Evolutionary conservation across 805 yeast species (phyloP).

Genomic region (Sugiyamaella valdiviana): DNA sequence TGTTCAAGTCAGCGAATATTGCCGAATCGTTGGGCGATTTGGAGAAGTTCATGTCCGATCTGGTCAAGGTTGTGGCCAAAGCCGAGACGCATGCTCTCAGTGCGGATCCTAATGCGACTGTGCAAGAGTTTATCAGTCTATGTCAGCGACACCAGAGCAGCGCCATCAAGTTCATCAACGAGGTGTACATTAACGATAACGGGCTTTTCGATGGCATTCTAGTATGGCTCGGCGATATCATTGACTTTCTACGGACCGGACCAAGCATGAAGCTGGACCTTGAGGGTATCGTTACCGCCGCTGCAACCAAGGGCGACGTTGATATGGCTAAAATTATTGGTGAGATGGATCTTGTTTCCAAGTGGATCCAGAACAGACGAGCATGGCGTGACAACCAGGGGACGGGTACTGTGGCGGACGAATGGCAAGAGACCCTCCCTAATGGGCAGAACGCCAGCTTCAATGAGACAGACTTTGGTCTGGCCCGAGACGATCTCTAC

Average conservation of each 20-base stretch:
- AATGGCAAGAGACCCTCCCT: slow-evolving; percentile 41
- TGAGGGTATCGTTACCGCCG: slow-evolving; percentile 20
- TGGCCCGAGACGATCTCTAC: slow-evolving; percentile 43
- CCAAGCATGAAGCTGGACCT: slow-evolving; percentile 44
- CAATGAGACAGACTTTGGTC: slow-evolving; percentile 42
- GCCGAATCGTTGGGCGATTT: slow-evolving; percentile 59
- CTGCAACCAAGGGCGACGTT: slow-evolving; percentile 19
- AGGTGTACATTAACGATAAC: slow-evolving; percentile 73
- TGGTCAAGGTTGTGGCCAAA: slow-evolving; percentile 50
- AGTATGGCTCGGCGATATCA: slow-evolving; percentile 64
- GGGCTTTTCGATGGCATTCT: slow-evolving; percentile 67
- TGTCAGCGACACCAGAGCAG: slow-evolving; percentile 67
- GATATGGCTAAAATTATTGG: slow-evolving; percentile 24
- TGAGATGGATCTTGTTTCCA: slow-evolving; percentile 39
- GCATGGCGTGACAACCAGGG: slow-evolving; percentile 25
- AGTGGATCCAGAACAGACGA: slow-evolving; percentile 34
- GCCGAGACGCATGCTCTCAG: slow-evolving; percentile 45
- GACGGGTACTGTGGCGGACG: slow-evolving; percentile 30
- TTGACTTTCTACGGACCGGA: slow-evolving; percentile 58
- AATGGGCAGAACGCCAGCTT: slow-evolving; percentile 32
- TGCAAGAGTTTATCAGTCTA: slow-evolving; percentile 56
- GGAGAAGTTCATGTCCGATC: slow-evolving; percentile 60
- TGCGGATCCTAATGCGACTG: slow-evolving; percentile 54
- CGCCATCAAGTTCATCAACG: slow-evolving; percentile 69
- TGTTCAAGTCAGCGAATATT: slow-evolving; percentile 61